Percentiles rank a stretch among this genome's conserved stretches.
phyloP scores from a whole-genome alignment of 176 grass and related monocot genomes.

The Oryza rufipogon region DNA sequence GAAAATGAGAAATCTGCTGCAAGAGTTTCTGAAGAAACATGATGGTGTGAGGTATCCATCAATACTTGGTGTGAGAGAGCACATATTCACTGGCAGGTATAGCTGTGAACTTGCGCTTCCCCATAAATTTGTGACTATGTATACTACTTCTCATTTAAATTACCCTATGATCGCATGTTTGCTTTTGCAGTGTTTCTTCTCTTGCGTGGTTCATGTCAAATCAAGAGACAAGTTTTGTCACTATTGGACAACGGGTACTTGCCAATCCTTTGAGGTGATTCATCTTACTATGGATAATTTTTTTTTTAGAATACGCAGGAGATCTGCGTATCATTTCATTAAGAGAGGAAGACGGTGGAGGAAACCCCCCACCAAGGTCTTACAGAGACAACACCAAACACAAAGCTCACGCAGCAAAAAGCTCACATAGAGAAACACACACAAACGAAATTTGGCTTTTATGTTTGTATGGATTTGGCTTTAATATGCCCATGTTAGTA shows the following conservation, averaged over 20 bases:
- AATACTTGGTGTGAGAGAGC: conserved; percentile 95
- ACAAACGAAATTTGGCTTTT: too few relatives aligned
- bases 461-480: conserved; percentile 8
- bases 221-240: conserved; percentile 99
- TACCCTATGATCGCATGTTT: conserved; percentile 13
- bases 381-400: too few relatives aligned
- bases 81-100: conserved; percentile 96
- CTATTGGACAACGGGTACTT: conserved; percentile 95
- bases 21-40: conserved; percentile 96
- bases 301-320: too few relatives aligned
- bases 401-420: too few relatives aligned
- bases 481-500: not conserved
- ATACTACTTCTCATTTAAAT: not conserved
- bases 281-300: conserved; percentile 5
- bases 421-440: too few relatives aligned
- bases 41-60: conserved; percentile 93
- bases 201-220: conserved; percentile 99
- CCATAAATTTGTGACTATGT: conserved; percentile 8
- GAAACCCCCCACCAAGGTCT: too few relatives aligned
- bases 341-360: too few relatives aligned
- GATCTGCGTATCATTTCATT: too few relatives aligned
- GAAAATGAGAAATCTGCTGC: conserved; percentile 97
- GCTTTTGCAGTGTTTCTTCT: conserved; percentile 93
- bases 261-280: conserved; percentile 96
- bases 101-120: not conserved